phyloP scores from a whole-genome alignment of 163 green algal genomes.

The Dunaliella salina region DNA sequence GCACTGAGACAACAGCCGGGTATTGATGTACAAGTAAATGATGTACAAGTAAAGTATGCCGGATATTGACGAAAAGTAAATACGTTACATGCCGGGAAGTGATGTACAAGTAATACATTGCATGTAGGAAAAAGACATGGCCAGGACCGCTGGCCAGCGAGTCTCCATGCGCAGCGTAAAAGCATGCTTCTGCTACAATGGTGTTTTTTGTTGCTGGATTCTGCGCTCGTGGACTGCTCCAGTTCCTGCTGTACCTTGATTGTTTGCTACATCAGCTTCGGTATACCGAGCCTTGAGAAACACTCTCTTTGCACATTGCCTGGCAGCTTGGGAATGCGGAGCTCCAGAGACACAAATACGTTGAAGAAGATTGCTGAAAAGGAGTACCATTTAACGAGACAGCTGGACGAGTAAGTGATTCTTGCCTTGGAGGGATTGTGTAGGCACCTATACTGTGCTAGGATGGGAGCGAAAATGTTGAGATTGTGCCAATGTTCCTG shows the following conservation, averaged over 20 bases:
- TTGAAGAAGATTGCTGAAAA: conserved; percentile 7
- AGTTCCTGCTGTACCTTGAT: too few species aligned
- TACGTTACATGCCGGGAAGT: too few species aligned
- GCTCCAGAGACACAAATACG: not conserved
- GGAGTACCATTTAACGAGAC: conserved; percentile 14
- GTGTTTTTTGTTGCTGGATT: not conserved
- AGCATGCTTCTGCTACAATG: not conserved
- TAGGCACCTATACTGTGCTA: not conserved
- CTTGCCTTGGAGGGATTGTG: not conserved
- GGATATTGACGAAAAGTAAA: too few species aligned
- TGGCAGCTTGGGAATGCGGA: not conserved
- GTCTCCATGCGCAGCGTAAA: not conserved
- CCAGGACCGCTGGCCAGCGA: not conserved
- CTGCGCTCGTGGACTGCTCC: too few species aligned
- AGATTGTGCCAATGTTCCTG: not conserved
- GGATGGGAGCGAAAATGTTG: not conserved
- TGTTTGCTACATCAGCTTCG: not conserved
- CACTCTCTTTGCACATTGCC: not conserved
- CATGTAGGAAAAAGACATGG: too few species aligned
- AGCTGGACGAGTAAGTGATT: conserved; percentile 8
- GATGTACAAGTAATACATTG: too few species aligned
- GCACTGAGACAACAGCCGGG: too few species aligned
- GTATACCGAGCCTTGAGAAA: not conserved
- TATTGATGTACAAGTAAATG: too few species aligned
- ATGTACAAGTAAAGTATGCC: too few species aligned